Evolutionary conservation across 176 grass and related monocot genomes (phyloP).

Genomic region (Typha latifolia): DNA sequence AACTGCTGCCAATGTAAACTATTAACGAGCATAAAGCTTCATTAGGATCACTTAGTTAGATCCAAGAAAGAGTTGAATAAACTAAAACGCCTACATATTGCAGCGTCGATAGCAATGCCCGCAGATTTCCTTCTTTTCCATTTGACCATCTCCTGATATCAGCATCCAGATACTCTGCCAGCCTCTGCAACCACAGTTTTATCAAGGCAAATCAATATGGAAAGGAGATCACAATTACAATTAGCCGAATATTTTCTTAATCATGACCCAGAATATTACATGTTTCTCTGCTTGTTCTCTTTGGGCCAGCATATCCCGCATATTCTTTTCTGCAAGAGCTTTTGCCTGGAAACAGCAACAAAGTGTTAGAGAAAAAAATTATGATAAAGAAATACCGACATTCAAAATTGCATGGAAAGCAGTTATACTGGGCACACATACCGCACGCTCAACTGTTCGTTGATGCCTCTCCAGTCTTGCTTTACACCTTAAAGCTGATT

Average conservation of each 20-base stretch:
- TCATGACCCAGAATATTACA: slow-evolving; percentile 36
- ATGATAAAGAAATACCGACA: neutral
- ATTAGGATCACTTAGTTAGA: neutral
- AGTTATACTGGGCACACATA: slow-evolving; percentile 17
- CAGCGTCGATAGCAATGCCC: slow-evolving; percentile 86
- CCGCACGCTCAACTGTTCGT: slow-evolving; percentile 76
- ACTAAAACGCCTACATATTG: slow-evolving; percentile 76
- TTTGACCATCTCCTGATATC: slow-evolving; percentile 99
- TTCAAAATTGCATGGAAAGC: neutral
- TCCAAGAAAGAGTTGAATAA: slow-evolving; percentile 8
- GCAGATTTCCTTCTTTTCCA: slow-evolving; percentile 98
- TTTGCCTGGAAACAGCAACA: slow-evolving; percentile 60
- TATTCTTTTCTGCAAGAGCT: slow-evolving; percentile 93
- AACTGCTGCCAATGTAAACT: no score
- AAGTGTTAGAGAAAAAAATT: slow-evolving; percentile 19
- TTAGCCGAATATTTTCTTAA: neutral
- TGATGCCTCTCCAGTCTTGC: slow-evolving; percentile 85
- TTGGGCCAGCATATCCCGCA: slow-evolving; percentile 76
- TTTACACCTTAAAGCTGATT: slow-evolving; percentile 77
- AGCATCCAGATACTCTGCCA: slow-evolving; percentile 84
- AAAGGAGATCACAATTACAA: slow-evolving; percentile 13
- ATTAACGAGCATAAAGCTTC: no score
- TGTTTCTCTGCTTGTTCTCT: slow-evolving; percentile 90
- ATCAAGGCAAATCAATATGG: slow-evolving; percentile 3
- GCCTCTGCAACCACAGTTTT: slow-evolving; percentile 50